Evolutionary conservation across 257 asterid genomes (phyloP).

Genomic region (Plantago major): DNA sequence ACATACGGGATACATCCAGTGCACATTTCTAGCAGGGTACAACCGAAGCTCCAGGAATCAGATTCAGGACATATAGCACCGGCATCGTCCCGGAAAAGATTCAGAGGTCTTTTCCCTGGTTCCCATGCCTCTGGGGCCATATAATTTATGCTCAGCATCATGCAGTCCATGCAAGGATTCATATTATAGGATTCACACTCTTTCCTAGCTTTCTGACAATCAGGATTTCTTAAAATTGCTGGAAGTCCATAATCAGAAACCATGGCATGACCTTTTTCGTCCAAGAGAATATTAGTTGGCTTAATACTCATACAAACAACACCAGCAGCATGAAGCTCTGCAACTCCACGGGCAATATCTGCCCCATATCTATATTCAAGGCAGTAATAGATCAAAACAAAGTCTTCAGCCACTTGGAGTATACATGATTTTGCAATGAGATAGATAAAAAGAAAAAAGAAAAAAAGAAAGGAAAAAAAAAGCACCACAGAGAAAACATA

Average conservation of each 20-base stretch:
- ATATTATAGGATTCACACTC: slow-evolving; percentile 71
- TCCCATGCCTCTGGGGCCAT: slow-evolving; percentile 99
- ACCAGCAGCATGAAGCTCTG: slow-evolving; percentile 99
- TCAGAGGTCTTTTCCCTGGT: slow-evolving; percentile 83
- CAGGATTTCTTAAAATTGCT: slow-evolving; percentile 75
- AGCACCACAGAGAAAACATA: too few species aligned
- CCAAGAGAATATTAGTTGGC: slow-evolving; percentile 93
- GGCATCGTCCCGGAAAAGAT: slow-evolving; percentile 95
- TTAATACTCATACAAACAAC: slow-evolving; percentile 95
- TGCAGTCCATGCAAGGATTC: slow-evolving; percentile 99
- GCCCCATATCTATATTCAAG: slow-evolving; percentile 69
- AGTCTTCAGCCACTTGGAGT: slow-evolving; percentile 1
- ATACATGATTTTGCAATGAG: too few species aligned
- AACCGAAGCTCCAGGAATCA: slow-evolving; percentile 99
- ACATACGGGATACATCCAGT: slow-evolving; percentile 98
- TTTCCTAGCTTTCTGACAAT: slow-evolving; percentile 74
- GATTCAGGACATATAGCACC: slow-evolving; percentile 94
- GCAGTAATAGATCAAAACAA: slow-evolving; percentile 25
- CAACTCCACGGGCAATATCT: slow-evolving; percentile 96
- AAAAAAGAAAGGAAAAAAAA: too few species aligned
- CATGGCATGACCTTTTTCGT: slow-evolving; percentile 85
- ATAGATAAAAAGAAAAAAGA: too few species aligned
- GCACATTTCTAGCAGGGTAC: slow-evolving; percentile 98
- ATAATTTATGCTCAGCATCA: slow-evolving; percentile 93
- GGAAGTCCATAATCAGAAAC: slow-evolving; percentile 98